Evolutionary conservation across 1,284 basidiomycete species (phyloP), one percentile per base, ranked within the genome.

Genomic region (Marasmius fiardii): DNA sequence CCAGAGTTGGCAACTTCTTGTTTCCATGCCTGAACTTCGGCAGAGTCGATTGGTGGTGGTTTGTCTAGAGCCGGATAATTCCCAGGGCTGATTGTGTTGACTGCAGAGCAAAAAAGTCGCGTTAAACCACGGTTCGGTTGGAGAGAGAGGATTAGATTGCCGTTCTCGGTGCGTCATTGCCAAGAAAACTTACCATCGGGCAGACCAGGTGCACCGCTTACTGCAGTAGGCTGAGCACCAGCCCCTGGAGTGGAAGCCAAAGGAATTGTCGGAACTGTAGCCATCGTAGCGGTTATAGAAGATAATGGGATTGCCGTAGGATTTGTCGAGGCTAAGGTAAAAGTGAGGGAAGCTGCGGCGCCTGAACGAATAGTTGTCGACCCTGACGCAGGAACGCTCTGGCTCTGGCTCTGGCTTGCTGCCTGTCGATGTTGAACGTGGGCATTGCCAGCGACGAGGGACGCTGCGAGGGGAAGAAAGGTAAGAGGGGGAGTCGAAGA

Each of bases 61-160:
- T 71, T 72, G 68, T 94, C 92, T 23, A 92, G 74, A 0, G 82
- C 48, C 1, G 92, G 92, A 69, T 92, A 95, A 64, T 81, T 79
- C 14, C 75, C 55, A 5, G 80, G 74, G 12, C 60, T 57, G 31
- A 86, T 61, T 3, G 62, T 60, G 2, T 71, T 67, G 53, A 73
- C 82, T 84, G 59, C 16, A 53, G 51, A 51, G 2, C n/a, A 51
- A 52, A 50, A 54, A 37, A 44, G 55, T 16, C 37, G 35, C 58
- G 43, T 24, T 47, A 47, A 31, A 10, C 4, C 5, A 10, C 5
- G 10, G 28, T 4, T 10, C 10, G 28, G 10, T 31, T 34, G 43
- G 51, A 47, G 39, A 48, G 12, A 31, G 11, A 8, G n/a, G 8
- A 28, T 12, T n/a, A n/a, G 23, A 26, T n/a, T n/a, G n/a, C n/a